Evolutionary conservation across 768 basidiomycete species (phyloP).

Genomic region (Amanita thiersii): DNA sequence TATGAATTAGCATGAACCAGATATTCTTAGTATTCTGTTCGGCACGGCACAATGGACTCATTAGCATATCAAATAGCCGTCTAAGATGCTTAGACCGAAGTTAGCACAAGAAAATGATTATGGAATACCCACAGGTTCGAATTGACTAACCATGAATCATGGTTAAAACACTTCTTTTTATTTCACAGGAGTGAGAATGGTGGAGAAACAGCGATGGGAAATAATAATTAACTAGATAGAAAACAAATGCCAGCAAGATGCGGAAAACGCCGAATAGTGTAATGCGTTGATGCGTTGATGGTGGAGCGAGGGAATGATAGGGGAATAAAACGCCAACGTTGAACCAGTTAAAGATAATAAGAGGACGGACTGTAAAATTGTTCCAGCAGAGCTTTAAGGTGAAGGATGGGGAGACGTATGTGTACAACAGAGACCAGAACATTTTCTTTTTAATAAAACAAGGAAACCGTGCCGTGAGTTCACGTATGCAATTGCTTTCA

Average conservation of each 20-base stretch:
- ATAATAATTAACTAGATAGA: conserved; percentile 7
- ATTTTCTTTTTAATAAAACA: too few relatives aligned
- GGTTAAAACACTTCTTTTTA: too few relatives aligned
- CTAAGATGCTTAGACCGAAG: too few relatives aligned
- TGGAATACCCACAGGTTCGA: too few relatives aligned
- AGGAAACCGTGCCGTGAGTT: conserved; percentile 5
- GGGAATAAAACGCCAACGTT: background rate
- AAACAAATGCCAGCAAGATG: conserved; percentile 5
- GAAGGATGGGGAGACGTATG: conserved; percentile 7
- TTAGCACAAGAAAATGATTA: too few relatives aligned
- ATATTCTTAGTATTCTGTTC: too few relatives aligned
- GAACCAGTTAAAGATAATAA: conserved; percentile 2
- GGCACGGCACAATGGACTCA: too few relatives aligned
- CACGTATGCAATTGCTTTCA: conserved; percentile 2
- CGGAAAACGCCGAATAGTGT: background rate
- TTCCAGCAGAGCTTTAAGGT: conserved; percentile 1
- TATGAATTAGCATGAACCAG: too few relatives aligned
- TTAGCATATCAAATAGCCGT: too few relatives aligned
- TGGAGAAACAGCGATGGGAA: background rate
- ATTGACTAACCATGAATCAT: too few relatives aligned
- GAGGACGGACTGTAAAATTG: conserved; percentile 2
- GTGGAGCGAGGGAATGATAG: background rate
- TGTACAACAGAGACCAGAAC: conserved; percentile 8
- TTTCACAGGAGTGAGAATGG: too few relatives aligned
- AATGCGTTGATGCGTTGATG: background rate